phyloP scores from a whole-genome alignment of 2,329 filamentous ascomycete species.

The Cytospora chrysosperma region DNA sequence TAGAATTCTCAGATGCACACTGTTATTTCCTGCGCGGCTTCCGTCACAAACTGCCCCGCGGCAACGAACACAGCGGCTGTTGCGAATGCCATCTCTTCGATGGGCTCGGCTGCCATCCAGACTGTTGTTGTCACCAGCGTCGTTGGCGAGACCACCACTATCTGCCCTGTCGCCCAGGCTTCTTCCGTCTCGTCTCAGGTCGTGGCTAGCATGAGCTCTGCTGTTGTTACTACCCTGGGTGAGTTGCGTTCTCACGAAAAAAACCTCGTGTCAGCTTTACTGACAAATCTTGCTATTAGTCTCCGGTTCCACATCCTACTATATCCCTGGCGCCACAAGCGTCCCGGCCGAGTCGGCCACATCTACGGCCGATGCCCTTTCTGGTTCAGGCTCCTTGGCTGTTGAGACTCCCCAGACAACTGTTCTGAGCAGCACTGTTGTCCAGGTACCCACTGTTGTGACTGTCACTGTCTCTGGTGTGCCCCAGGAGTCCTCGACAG shows the following conservation, averaged over 20 bases:
- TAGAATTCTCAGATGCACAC: conserved; percentile 24
- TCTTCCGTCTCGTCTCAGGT: conserved; percentile 15
- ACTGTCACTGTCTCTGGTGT: conserved; percentile 13
- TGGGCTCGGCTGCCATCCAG: conserved; percentile 26
- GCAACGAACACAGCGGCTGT: conserved; percentile 16
- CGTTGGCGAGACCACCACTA: conserved; percentile 28
- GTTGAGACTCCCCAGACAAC: not conserved
- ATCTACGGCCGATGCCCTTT: conserved; percentile 1
- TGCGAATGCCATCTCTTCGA: conserved; percentile 16
- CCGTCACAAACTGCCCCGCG: conserved; percentile 33
- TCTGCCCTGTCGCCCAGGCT: conserved; percentile 29
- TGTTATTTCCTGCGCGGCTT: conserved; percentile 32
- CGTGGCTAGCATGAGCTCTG: conserved; percentile 22
- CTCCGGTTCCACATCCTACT: conserved; percentile 20
- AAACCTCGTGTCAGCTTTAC: not conserved
- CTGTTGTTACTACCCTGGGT: conserved; percentile 20
- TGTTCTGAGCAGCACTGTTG: conserved; percentile 14
- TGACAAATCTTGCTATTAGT: not conserved
- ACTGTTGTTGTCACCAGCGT: conserved; percentile 29
- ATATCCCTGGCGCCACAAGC: conserved; percentile 12
- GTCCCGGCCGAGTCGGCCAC: conserved; percentile 1
- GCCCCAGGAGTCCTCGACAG: not conserved
- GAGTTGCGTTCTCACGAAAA: not conserved
- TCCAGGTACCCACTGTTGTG: conserved; percentile 15
- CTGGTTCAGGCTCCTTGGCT: not conserved